phyloP scores from a whole-genome alignment of 1,139 yeast species.

The Magnusiomyces paraingens region DNA sequence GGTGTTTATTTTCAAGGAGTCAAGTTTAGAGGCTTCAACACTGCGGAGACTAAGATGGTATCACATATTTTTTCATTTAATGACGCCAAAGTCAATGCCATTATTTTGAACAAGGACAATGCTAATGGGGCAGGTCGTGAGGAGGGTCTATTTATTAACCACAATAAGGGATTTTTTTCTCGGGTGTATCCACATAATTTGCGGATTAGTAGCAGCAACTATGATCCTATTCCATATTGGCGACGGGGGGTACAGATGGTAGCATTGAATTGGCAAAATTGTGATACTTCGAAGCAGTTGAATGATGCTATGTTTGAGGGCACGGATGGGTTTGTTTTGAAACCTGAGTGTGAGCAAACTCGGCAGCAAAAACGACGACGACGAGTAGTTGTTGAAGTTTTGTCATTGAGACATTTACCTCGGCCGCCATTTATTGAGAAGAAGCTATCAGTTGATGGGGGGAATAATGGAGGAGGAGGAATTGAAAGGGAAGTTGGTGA shows the following conservation, averaged over 20 bases:
- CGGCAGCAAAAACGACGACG: background rate
- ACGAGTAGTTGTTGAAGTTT: background rate
- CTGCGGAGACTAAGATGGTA: slow-evolving; percentile 75
- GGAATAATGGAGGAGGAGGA: slow-evolving; percentile 21
- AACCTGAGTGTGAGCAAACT: slow-evolving; percentile 41
- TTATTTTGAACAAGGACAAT: slow-evolving; percentile 34
- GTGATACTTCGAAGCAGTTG: slow-evolving; percentile 44
- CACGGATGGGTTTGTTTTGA: slow-evolving; percentile 66
- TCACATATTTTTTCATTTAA: slow-evolving; percentile 85
- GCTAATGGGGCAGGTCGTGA: slow-evolving; percentile 44
- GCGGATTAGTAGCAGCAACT: slow-evolving; percentile 72
- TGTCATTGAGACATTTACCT: background rate
- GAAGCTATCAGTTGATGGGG: slow-evolving; percentile 2
- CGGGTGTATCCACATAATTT: slow-evolving; percentile 82
- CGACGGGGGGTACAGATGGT: slow-evolving; percentile 84
- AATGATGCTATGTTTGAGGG: slow-evolving; percentile 73
- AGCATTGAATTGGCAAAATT: slow-evolving; percentile 96
- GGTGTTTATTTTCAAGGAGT: slow-evolving; percentile 67
- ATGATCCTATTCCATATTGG: slow-evolving; percentile 77
- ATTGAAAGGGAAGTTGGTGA: slow-evolving; percentile 46
- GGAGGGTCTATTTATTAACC: slow-evolving; percentile 51
- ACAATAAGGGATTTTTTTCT: slow-evolving; percentile 68
- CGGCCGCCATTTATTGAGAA: background rate
- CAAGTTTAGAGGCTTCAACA: slow-evolving; percentile 72
- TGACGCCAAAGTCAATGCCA: slow-evolving; percentile 58